Base-by-base conservation (phyloP, 768 basidiomycete species). In the Amanita thiersii region DNA sequence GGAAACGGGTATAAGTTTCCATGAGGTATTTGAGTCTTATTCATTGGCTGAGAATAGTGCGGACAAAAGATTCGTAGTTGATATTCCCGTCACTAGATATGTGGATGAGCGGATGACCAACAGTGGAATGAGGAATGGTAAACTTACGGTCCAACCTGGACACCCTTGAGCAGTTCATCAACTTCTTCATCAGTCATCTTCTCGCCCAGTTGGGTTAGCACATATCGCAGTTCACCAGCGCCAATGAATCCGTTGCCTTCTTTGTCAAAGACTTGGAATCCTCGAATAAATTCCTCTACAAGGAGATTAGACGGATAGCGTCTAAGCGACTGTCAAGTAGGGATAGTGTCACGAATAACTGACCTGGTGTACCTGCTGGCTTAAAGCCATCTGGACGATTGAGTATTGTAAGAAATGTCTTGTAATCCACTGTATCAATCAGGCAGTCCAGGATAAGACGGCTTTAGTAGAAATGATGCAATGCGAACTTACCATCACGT, bases 211-310 rank as follows among this genome's bases (percentile, higher is more conserved):
- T 93, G 92, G 5, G 96, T 99, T 20, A 94, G 72, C 19, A 93
- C 89, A 58, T 94, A 93, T 60, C 88, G 77, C 48, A 94, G 70
- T 63, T 96, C 90, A 36, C 90, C 90, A 12, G 85, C 88, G 36
- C 90, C 90, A 51, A 89, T 90, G 65, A 81, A 86, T 1, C 90
- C 90, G 53, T 90, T 90, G 21, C 87, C 87, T 52, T 90, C 88
- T 65, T 92, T 93, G 65, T 98, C 94, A 52, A 99, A 98, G 8
- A 98, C 94, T 54, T 97, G 93, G 75, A 99, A 99, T 6, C 93
- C 96, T 37, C 96, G 90, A 55, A 97, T 90, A 68, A 99, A 99
- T 57, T 99, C 96, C 73, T 97, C 94, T 94, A 58, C 14, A 26
- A 31, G 19, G 11, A 15, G 52, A 43, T 39, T 25, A 28, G 33